Evolutionary conservation across 2,329 filamentous ascomycete genomes (phyloP).

Genomic region (Clarireedia sp.): DNA sequence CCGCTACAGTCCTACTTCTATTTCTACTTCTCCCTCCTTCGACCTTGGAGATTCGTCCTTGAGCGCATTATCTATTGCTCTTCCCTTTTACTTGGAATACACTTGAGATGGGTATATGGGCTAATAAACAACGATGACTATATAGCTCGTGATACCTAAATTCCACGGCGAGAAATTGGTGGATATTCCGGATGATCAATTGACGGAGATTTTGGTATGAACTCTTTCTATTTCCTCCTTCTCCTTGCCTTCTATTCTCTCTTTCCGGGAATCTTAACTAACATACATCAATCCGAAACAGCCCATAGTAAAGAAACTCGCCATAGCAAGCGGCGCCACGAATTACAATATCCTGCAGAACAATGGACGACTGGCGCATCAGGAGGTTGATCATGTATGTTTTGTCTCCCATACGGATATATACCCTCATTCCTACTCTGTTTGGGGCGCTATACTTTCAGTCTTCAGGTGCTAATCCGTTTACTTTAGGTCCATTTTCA

Average conservation of each 20-base stretch:
- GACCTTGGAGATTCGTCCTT: background rate
- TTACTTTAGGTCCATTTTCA: slow-evolving; percentile 74
- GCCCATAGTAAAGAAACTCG: slow-evolving; percentile 83
- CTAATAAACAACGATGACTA: background rate
- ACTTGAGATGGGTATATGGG: background rate
- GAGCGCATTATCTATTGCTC: no score
- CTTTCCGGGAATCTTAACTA: background rate
- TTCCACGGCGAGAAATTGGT: slow-evolving; percentile 83
- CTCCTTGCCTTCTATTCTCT: no score
- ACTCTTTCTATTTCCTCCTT: no score
- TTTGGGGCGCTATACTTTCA: no score
- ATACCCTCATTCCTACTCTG: background rate
- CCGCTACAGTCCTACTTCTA: background rate
- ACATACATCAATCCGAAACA: slow-evolving; percentile 26
- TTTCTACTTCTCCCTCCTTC: background rate
- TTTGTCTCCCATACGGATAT: background rate
- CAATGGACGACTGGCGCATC: slow-evolving; percentile 86
- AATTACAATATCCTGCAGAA: slow-evolving; percentile 97
- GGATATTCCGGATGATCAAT: slow-evolving; percentile 85
- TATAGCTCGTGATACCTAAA: slow-evolving; percentile 86
- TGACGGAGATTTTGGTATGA: slow-evolving; percentile 70
- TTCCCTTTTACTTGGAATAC: background rate
- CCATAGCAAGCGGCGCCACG: slow-evolving; percentile 61
- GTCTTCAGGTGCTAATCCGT: no score
- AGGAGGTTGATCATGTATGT: slow-evolving; percentile 82